Evolutionary conservation across 1,139 yeast species (phyloP), one percentile per base, ranked within the genome.

Genomic region (Diutina ranongensis): DNA sequence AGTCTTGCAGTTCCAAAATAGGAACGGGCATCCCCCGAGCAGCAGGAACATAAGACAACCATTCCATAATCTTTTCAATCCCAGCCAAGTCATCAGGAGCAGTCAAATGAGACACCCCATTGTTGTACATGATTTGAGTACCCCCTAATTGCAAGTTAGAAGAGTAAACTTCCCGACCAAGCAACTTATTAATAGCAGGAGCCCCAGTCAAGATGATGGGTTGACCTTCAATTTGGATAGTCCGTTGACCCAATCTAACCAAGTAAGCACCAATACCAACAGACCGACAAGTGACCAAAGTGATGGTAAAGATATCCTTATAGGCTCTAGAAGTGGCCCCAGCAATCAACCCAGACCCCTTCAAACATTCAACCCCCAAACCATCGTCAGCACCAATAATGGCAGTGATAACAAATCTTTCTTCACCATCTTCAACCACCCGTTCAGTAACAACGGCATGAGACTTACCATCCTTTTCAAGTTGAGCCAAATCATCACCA

Each of bases 211-310:
- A 80, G 56, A 92, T 92, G 56, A 92, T 88, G 49, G 98, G 98
- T 68, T 92, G 97, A 45, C 98, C 98, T 63, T 92, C 97, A 56
- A 92, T 84, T 72, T 92, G 98, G 59, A 92, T 89, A 44, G 97
- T 95, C 74, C 98, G 85, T 74, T 92, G 97, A 60, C 98, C 98
- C 54, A 92, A 77, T 68, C 98, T 83, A 42, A 92, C 98, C 62
- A 92, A 76, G 63, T 92, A 92, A 44, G 98, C 98, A 74, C 98
- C 98, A 65, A 92, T 92, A 80, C 98, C 98, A 58, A 92, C 98
- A 44, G 97, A 88, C 74, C 98, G 82, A 71, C 97, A 89, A 20
- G 98, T 92, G 47, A 92, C 98, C 63, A 92, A 74, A 21, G 98
- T 92, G 51, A 89, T 80, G 31, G 98, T 92, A 72, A 92, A 92